Percentiles rank a stretch among this genome's conserved stretches.
Evolutionary conservation across 768 basidiomycete species (phyloP).

Genomic region (Roridomyces roridus): DNA sequence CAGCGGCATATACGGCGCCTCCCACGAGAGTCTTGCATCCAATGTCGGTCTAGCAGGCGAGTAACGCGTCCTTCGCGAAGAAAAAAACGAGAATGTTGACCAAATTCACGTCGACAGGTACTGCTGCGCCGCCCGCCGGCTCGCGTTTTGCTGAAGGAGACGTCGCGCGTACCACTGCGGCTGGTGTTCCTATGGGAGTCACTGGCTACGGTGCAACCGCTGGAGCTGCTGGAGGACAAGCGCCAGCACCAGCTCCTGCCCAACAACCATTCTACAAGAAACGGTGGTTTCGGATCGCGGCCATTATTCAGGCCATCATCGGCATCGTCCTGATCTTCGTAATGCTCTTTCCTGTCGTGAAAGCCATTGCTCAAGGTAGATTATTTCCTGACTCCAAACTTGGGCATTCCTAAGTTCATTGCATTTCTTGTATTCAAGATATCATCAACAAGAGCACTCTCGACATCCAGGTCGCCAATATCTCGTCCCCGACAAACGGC

Average conservation of each 20-base stretch:
- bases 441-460: constrained; percentile 64
- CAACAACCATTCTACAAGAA: constrained; percentile 61
- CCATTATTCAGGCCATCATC: constrained; percentile 60
- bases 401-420: too few relatives aligned
- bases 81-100: too few relatives aligned
- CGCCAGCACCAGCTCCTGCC: constrained; percentile 13
- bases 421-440: too few relatives aligned
- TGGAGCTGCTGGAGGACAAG: constrained; percentile 24
- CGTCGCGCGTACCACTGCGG: not conserved
- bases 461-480: constrained; percentile 57
- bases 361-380: constrained; percentile 71
- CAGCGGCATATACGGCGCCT: constrained; percentile 22
- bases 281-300: too few relatives aligned
- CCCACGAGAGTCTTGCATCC: constrained; percentile 24
- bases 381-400: too few relatives aligned
- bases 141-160: constrained; percentile 22
- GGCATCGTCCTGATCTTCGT: constrained; percentile 72
- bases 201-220: constrained; percentile 20
- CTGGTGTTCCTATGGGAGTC: not conserved
- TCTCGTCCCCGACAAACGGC: constrained; percentile 58
- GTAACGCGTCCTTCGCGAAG: constrained; percentile 18
- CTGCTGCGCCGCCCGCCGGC: constrained; percentile 22
- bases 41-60: constrained; percentile 28
- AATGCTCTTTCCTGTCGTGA: constrained; percentile 70
- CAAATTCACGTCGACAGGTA: too few relatives aligned